Evolutionary conservation across 805 yeast species (phyloP).

Genomic region (Torulaspora indica): DNA sequence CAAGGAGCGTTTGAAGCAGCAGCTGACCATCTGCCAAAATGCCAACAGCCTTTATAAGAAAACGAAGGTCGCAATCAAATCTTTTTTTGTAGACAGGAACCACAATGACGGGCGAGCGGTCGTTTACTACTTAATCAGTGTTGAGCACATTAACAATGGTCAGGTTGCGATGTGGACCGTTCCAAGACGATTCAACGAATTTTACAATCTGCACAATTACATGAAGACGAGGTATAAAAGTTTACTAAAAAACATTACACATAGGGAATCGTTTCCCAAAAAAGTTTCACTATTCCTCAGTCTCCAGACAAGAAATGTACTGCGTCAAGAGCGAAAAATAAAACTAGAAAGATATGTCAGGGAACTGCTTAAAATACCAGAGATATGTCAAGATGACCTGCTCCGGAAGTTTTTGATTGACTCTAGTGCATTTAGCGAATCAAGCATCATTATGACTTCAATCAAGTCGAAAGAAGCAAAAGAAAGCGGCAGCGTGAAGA

Average conservation of each 20-base stretch:
- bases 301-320: constrained; percentile 53
- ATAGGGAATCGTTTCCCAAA: constrained; percentile 36
- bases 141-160: constrained; percentile 51
- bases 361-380: constrained; percentile 52
- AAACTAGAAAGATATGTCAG: constrained; percentile 61
- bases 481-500: constrained; percentile 4
- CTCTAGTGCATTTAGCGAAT: constrained; percentile 13
- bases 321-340: constrained; percentile 58
- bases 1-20: constrained; percentile 73
- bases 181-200: constrained; percentile 85
- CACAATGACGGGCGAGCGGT: constrained; percentile 53
- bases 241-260: constrained; percentile 48
- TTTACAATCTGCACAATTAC: constrained; percentile 63
- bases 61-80: constrained; percentile 47
- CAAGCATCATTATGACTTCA: not conserved
- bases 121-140: constrained; percentile 70
- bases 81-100: constrained; percentile 45
- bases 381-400: constrained; percentile 66
- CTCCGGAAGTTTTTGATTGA: constrained; percentile 70
- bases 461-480: not conserved
- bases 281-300: constrained; percentile 63
- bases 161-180: constrained; percentile 79
- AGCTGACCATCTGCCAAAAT: constrained; percentile 74
- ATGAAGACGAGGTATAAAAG: constrained; percentile 48
- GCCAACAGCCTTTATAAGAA: constrained; percentile 72